Percentiles rank a stretch among this genome's conserved stretches.
Conservation (phyloP, 2,329 filamentous ascomycete genomes). For the Colletotrichum sp. region DNA sequence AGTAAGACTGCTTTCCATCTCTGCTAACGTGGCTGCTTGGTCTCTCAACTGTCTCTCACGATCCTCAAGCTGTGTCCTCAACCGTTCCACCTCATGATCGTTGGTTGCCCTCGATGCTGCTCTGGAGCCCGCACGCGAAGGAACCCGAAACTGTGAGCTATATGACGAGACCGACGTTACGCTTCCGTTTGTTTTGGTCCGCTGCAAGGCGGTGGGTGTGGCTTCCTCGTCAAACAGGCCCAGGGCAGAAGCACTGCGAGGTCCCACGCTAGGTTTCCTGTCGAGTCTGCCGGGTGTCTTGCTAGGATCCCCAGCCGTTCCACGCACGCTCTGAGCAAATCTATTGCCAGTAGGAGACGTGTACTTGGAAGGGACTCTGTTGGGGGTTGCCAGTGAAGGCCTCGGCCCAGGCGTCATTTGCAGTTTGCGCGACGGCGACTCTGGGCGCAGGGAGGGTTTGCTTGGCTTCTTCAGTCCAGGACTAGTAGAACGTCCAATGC, state of each 20-base stretch:
- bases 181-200: constrained; percentile 59
- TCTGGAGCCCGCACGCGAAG: constrained; percentile 44
- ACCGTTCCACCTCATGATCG: constrained; percentile 75
- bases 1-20: constrained; percentile 89
- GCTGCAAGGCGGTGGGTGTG: constrained; percentile 53
- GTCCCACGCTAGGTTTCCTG: constrained; percentile 56
- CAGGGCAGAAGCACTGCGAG: constrained; percentile 65
- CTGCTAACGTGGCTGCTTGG: constrained; percentile 79
- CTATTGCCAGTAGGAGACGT: constrained; percentile 66
- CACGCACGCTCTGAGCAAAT: constrained; percentile 68
- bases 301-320: constrained; percentile 64
- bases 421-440: constrained; percentile 79
- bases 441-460: constrained; percentile 83
- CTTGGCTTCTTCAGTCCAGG: constrained; percentile 70
- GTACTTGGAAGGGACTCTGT: constrained; percentile 59
- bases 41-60: constrained; percentile 88
- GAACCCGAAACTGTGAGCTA: constrained; percentile 55
- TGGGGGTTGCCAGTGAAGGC: constrained; percentile 61
- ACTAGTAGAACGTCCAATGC: constrained; percentile 62
- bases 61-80: constrained; percentile 79
- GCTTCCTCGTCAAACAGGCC: constrained; percentile 65
- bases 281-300: constrained; percentile 55
- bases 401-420: constrained; percentile 66
- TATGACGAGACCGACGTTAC: constrained; percentile 61
- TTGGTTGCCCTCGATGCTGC: constrained; percentile 47